phyloP scores from a whole-genome alignment of 257 asterid genomes.

The Primulina huaijiensis region DNA sequence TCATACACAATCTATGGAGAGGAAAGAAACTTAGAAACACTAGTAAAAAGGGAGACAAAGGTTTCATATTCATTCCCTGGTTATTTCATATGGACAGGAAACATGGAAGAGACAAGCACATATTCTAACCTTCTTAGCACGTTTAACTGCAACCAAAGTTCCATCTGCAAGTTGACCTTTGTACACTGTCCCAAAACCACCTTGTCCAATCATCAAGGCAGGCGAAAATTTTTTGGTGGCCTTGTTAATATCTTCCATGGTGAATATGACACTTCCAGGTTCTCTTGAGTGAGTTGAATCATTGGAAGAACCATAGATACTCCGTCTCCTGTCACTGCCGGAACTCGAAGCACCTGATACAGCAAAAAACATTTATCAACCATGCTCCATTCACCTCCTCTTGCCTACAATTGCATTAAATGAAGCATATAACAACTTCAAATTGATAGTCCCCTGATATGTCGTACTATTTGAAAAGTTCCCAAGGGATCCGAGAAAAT shows the following conservation, averaged over 20 bases:
- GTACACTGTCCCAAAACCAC: conserved; percentile 96
- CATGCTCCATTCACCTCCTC: conserved; percentile 5
- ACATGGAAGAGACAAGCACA: not conserved
- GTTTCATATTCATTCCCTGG: not conserved
- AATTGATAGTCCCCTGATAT: not conserved
- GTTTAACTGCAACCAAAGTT: conserved; percentile 80
- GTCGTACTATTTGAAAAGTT: not conserved
- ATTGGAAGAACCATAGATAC: conserved; percentile 53
- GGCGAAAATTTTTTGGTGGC: conserved; percentile 86
- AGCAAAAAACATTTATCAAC: conserved; percentile 22
- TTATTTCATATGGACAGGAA: not conserved
- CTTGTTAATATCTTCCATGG: conserved; percentile 63
- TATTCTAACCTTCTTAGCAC: conserved; percentile 72
- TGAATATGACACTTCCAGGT: conserved; percentile 54
- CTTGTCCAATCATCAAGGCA: conserved; percentile 78
- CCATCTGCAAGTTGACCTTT: conserved; percentile 76
- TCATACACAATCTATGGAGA: conserved; percentile 60
- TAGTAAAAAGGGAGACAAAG: not conserved
- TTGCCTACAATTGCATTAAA: conserved; percentile 8
- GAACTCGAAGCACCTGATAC: conserved; percentile 48
- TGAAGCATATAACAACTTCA: not conserved
- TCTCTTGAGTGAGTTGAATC: conserved; percentile 43
- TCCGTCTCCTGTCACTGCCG: conserved; percentile 45
- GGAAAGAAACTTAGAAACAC: not conserved
- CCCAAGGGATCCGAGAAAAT: not conserved